These are phyloP conservation scores for Arbutus unedo DNA, from an alignment of 148 eudicot species.

Conservation along the genomic window DNA sequence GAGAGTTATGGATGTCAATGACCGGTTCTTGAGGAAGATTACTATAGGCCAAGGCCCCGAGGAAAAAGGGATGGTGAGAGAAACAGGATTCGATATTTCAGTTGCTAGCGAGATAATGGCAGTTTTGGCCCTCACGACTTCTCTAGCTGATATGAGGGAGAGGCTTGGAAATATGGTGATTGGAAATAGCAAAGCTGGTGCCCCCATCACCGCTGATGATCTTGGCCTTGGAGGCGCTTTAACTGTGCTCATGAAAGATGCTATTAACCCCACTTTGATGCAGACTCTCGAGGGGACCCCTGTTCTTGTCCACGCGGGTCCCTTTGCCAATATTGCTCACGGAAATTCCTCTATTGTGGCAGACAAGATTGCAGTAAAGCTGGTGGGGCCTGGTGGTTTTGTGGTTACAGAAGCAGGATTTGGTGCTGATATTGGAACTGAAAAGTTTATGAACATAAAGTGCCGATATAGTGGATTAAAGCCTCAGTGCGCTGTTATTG, in stretches of 20 bases:
- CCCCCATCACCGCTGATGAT: slow-evolving; percentile 95
- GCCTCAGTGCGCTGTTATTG: slow-evolving; percentile 93
- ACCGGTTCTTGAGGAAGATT: slow-evolving; percentile 89
- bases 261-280: slow-evolving; percentile 96
- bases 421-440: slow-evolving; percentile 96
- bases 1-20: slow-evolving; percentile 98
- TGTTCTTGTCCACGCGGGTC: slow-evolving; percentile 98
- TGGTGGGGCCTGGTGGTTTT: slow-evolving; percentile 97
- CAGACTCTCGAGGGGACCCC: slow-evolving; percentile 99
- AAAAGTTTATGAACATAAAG: slow-evolving; percentile 99
- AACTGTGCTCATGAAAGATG: slow-evolving; percentile 95
- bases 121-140: slow-evolving; percentile 91
- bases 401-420: slow-evolving; percentile 98
- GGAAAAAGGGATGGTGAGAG: slow-evolving; percentile 96
- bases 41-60: slow-evolving; percentile 94
- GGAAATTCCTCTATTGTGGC: slow-evolving; percentile 97
- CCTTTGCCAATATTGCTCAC: slow-evolving; percentile 98
- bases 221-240: slow-evolving; percentile 95
- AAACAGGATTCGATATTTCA: slow-evolving; percentile 94
- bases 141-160: slow-evolving; percentile 93
- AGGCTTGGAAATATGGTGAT: slow-evolving; percentile 95
- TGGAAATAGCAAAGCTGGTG: slow-evolving; percentile 91
- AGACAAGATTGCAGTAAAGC: slow-evolving; percentile 87
- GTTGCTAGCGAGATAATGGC: slow-evolving; percentile 99
- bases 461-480: slow-evolving; percentile 91